Conservation (phyloP, 352 stramenopile genomes). For the Phytopythium chamaehyphon region DNA sequence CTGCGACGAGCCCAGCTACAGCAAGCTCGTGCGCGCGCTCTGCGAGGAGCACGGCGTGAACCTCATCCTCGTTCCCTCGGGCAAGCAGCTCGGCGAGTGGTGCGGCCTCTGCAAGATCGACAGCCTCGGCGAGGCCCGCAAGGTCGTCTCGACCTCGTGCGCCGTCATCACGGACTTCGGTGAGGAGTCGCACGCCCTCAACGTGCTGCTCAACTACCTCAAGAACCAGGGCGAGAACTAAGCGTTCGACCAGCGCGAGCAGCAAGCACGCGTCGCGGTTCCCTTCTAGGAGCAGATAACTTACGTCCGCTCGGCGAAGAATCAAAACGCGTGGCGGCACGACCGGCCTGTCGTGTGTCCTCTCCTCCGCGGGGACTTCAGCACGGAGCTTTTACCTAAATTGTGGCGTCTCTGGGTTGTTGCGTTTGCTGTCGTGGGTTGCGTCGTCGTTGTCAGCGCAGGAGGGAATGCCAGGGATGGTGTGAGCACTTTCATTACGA, state of each 20-base stretch:
- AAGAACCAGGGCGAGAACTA: slow-evolving; percentile 94
- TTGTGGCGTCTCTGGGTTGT: not conserved
- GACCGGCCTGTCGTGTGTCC: slow-evolving; percentile 1
- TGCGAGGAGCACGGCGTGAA: slow-evolving; percentile 93
- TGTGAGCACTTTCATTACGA: slow-evolving; percentile 4
- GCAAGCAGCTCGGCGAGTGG: slow-evolving; percentile 99
- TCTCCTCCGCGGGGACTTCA: slow-evolving; percentile 19
- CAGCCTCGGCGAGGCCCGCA: slow-evolving; percentile 95
- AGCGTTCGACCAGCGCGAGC: slow-evolving; percentile 12
- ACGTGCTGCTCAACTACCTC: slow-evolving; percentile 98
- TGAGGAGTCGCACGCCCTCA: slow-evolving; percentile 97
- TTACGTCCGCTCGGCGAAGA: not conserved
- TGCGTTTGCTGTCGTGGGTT: not conserved
- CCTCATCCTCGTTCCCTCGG: slow-evolving; percentile 91
- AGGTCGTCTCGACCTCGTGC: slow-evolving; percentile 98
- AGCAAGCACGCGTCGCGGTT: not conserved
- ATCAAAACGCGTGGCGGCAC: not conserved
- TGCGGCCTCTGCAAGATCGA: slow-evolving; percentile 99
- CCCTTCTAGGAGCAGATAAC: not conserved
- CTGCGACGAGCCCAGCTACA: slow-evolving; percentile 99
- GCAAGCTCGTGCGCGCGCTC: slow-evolving; percentile 97
- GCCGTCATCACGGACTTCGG: slow-evolving; percentile 99
- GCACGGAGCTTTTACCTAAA: slow-evolving; percentile 34
- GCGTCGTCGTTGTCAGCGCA: too few species aligned
- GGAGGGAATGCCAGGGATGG: too few species aligned